Evolutionary conservation across 768 basidiomycete genomes (phyloP), one percentile per base, ranked within the genome.

Genomic region (Dioszegia crocea): DNA sequence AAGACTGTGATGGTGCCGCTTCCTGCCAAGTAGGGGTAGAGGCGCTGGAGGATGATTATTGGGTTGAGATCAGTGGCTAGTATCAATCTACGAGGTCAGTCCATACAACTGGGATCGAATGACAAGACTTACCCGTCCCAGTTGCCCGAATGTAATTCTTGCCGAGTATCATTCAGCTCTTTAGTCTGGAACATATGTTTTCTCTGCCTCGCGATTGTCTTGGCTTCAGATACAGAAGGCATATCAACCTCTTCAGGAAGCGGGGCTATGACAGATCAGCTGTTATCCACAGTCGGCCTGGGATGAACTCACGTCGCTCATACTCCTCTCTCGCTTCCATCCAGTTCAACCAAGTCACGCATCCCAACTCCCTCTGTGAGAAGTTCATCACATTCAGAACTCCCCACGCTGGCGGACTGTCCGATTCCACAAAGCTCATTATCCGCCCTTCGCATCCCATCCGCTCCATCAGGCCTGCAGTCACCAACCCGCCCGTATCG

Each of bases 341-440:
- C 94, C 94, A 99, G 74, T 96, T 96, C 19, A 98, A 77, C 57
- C 61, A 67, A 45, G 65, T 66, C 14, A 76, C 65, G 55, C 66
- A 69, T 0, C 85, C 84, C 45, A 77, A 78, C 11, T 86, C 80
- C 4, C 82, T 76, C 17, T 81, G 79, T 14, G 83, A 79, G 70
- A 92, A 91, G 78, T 98, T 98, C 89, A 98, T 91, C 59, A 86
- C 81, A 2, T 81, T 79, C 72, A 91, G 76, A 21, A 91, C 83
- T 12, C 89, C 88, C 76, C 90, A 94, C 40, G 91, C 87, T 6
- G 96, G 94, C 4, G 94, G 92, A 12, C 88, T 90, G 67, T 97
- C 94, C 30, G 86, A 84, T 62, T 93, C 89, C 64, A 87, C 89
- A 62, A 99, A 85, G 1, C 88, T 85, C 62, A 97, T 80, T 10